These are phyloP conservation scores for Colletotrichum sidae DNA, from an alignment of 2,329 filamentous ascomycete species.

Conservation along the genomic window DNA sequence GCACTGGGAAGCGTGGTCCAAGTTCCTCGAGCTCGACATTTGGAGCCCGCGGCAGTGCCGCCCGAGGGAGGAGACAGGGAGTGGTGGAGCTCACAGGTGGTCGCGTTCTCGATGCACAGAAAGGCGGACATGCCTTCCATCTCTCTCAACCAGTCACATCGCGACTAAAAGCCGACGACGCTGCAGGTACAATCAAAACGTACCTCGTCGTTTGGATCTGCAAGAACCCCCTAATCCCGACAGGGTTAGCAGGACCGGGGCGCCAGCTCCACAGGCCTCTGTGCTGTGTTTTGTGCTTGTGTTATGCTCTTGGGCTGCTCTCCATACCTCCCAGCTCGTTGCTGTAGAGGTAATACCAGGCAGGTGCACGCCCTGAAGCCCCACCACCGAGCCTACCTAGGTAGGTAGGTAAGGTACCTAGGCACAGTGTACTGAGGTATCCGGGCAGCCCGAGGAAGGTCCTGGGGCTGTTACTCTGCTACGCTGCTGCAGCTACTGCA, in stretches of 20 bases:
- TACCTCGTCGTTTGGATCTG: constrained; percentile 9
- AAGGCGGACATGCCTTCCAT: not conserved
- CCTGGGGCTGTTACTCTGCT: not conserved
- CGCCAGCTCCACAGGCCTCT: constrained; percentile 12
- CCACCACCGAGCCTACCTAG: no score
- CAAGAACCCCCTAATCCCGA: constrained; percentile 10
- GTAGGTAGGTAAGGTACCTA: not conserved
- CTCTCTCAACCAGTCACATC: constrained; percentile 15
- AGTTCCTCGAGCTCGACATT: constrained; percentile 21
- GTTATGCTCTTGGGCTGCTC: not conserved
- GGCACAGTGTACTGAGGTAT: constrained; percentile 26
- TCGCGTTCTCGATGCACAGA: constrained; percentile 16
- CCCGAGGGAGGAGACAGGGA: constrained; percentile 22
- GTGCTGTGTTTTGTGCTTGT: no score
- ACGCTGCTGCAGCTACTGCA: constrained; percentile 26
- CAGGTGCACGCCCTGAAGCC: no score
- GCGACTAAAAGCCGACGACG: constrained; percentile 28
- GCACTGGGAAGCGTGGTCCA: constrained; percentile 17
- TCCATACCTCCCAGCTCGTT: constrained; percentile 25
- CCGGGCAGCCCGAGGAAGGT: no score
- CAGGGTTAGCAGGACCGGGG: constrained; percentile 13
- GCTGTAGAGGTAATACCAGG: not conserved
- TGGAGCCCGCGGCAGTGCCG: constrained; percentile 25
- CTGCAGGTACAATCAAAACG: constrained; percentile 35
- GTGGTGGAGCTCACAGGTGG: constrained; percentile 16